Evolutionary conservation across 306 rosid species (phyloP).

Genomic region (Cucurbita moschata): DNA sequence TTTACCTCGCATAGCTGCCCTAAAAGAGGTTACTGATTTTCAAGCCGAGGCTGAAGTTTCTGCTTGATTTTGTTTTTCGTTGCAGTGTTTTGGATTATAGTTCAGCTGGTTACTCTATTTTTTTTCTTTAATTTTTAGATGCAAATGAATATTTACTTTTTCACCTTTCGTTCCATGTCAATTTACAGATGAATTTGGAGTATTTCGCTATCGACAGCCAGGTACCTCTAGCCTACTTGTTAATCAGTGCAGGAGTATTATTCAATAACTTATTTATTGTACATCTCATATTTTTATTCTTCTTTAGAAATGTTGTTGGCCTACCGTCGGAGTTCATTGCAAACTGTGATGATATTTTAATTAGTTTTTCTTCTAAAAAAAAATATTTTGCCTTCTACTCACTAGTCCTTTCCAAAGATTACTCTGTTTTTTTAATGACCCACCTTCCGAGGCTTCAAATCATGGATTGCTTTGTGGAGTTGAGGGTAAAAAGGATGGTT

Average conservation of each 20-base stretch:
- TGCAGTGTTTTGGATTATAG: conserved; percentile 2
- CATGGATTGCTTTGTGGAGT: no score
- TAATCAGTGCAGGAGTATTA: not conserved
- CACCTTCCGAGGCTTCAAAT: no score
- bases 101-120: conserved; percentile 1
- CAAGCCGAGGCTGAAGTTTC: conserved; percentile 8
- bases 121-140: not conserved
- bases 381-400: not conserved
- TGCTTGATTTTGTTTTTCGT: conserved; percentile 8
- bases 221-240: conserved; percentile 29
- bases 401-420: not conserved
- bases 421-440: not conserved
- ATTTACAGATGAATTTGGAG: conserved; percentile 93
- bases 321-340: not conserved
- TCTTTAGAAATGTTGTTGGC: not conserved
- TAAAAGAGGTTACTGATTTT: conserved; percentile 56
- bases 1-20: conserved; percentile 65
- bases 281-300: not conserved
- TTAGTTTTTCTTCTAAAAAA: not conserved
- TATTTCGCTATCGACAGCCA: conserved; percentile 89
- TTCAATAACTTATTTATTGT: conserved; percentile 4
- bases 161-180: conserved; percentile 16
- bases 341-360: not conserved
- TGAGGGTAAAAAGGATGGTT: no score
- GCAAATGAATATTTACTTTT: not conserved